phyloP scores from a whole-genome alignment of 2,329 filamentous ascomycete genomes.

The Rutstroemia sp. region DNA sequence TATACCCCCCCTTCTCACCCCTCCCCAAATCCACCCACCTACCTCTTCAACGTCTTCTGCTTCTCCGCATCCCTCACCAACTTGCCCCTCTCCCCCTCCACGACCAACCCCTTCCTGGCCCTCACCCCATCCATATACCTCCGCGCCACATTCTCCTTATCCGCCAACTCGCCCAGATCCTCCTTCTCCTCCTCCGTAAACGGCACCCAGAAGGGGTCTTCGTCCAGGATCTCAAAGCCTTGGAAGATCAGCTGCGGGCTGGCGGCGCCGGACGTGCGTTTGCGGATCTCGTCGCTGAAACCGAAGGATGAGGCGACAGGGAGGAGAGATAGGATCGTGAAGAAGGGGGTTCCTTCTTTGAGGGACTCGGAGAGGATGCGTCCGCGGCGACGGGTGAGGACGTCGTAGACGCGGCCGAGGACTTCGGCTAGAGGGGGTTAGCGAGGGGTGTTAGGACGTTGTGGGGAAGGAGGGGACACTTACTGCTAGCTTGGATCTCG shows the following conservation, averaged over 20 bases:
- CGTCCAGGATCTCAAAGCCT: constrained; percentile 85
- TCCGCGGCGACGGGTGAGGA: constrained; percentile 90
- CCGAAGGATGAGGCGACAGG: constrained; percentile 95
- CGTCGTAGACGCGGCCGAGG: constrained; percentile 88
- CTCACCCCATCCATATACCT: constrained; percentile 89
- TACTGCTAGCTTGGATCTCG: constrained; percentile 91
- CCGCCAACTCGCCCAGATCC: constrained; percentile 88
- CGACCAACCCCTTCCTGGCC: constrained; percentile 77
- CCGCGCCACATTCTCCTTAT: constrained; percentile 93
- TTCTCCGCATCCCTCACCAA: constrained; percentile 88
- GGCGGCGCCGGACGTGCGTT: constrained; percentile 83
- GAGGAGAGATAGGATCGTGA: constrained; percentile 81
- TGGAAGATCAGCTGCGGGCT: constrained; percentile 90
- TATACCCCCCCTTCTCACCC: too few species aligned
- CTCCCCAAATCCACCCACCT: not conserved
- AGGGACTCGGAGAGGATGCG: constrained; percentile 84
- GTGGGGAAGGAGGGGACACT: constrained; percentile 24
- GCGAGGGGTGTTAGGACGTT: constrained; percentile 12
- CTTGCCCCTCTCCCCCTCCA: constrained; percentile 66
- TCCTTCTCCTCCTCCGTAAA: constrained; percentile 95
- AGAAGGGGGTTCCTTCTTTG: constrained; percentile 94
- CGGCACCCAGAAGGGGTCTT: constrained; percentile 97
- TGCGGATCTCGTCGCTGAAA: constrained; percentile 93
- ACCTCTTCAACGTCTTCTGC: constrained; percentile 64
- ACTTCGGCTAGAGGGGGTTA: constrained; percentile 59